These are phyloP conservation scores for Arthroderma sp. DNA, from an alignment of 2,329 filamentous ascomycete species.

Conservation along the genomic window DNA sequence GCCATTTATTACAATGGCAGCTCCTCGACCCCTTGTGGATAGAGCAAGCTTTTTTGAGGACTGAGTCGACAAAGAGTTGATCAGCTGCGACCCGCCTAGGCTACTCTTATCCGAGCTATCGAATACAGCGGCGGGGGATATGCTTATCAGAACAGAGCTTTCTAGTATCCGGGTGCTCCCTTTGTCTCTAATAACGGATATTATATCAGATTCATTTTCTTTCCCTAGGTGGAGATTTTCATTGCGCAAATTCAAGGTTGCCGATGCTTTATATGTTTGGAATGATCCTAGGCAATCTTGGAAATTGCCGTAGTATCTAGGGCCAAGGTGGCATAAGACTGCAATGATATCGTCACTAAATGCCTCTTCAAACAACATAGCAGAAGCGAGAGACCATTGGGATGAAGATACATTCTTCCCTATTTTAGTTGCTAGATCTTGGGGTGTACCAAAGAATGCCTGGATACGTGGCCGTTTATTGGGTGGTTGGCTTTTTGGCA, in stretches of 20 bases:
- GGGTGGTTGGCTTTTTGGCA: constrained; percentile 49
- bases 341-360: constrained; percentile 84
- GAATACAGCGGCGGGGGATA: constrained; percentile 67
- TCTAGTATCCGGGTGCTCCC: constrained; percentile 73
- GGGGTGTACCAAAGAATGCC: constrained; percentile 84
- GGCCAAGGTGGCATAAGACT: constrained; percentile 79
- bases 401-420: constrained; percentile 62
- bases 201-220: constrained; percentile 81
- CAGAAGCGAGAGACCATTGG: constrained; percentile 79
- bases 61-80: constrained; percentile 61
- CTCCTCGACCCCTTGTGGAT: constrained; percentile 58
- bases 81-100: constrained; percentile 57
- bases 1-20: constrained; percentile 73
- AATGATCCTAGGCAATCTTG: constrained; percentile 93
- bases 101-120: constrained; percentile 65
- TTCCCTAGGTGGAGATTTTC: constrained; percentile 81
- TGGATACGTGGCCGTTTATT: constrained; percentile 52
- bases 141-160: constrained; percentile 65
- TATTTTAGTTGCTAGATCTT: constrained; percentile 64
- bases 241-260: constrained; percentile 77
- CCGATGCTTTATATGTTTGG: constrained; percentile 89
- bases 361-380: constrained; percentile 74
- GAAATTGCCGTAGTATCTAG: constrained; percentile 87
- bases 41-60: constrained; percentile 56
- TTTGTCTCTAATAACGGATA: constrained; percentile 73